Evolutionary conservation across 2,329 filamentous ascomycete genomes (phyloP).

Genomic region (Ciborinia camelliae): DNA sequence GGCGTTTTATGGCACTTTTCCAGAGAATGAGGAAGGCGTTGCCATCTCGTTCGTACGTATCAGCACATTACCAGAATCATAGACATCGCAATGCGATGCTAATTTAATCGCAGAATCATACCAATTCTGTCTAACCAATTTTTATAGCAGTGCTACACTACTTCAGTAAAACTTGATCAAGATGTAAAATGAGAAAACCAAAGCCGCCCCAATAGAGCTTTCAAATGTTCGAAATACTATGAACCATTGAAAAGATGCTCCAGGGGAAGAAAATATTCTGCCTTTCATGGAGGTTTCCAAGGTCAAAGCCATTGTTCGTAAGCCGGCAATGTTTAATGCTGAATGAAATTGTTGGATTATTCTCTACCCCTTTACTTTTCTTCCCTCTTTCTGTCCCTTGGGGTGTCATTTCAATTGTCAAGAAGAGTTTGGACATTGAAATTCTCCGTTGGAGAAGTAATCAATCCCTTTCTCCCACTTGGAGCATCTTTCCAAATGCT

Average conservation of each 20-base stretch:
- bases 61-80: neutral
- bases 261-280: neutral
- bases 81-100: constrained; percentile 6
- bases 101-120: neutral
- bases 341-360: neutral
- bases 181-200: neutral
- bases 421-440: neutral
- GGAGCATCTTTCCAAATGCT: neutral
- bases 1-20: constrained; percentile 6
- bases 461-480: neutral
- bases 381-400: neutral
- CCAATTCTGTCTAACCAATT: neutral
- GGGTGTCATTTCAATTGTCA: neutral
- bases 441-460: neutral
- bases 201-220: neutral
- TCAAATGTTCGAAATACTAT: neutral
- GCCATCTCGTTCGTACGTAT: neutral
- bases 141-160: neutral
- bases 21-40: constrained; percentile 1
- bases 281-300: neutral
- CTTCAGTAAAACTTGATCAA: neutral
- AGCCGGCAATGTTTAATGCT: neutral
- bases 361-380: neutral
- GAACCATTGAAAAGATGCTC: neutral
- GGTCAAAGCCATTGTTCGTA: neutral